A percentile compares a stretch with the other conserved stretches of the same genome.
phyloP scores from a whole-genome alignment of 805 yeast genomes.

The Yarrowia sp. region DNA sequence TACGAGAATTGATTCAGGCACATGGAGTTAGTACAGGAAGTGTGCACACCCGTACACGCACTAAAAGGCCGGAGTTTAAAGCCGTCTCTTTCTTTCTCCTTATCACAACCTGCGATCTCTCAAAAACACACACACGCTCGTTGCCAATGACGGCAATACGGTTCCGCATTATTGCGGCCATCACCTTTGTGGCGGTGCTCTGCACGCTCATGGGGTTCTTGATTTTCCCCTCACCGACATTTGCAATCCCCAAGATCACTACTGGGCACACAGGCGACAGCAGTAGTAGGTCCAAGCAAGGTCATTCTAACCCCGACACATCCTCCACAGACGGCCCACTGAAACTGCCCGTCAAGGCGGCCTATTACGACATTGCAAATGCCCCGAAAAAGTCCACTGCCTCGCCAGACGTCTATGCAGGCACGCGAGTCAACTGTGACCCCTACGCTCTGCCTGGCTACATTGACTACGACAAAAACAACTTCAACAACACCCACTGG shows the following conservation, averaged over 20 bases:
- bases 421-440: constrained; percentile 22
- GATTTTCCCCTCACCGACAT: neutral
- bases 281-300: neutral
- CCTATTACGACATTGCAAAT: neutral
- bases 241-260: neutral
- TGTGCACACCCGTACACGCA: neutral
- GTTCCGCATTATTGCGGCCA: constrained; percentile 9
- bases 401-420: constrained; percentile 2
- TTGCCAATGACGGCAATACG: neutral
- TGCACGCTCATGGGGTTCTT: neutral
- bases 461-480: constrained; percentile 12
- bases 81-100: neutral
- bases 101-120: neutral
- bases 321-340: neutral
- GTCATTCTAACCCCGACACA: neutral
- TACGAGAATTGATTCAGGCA: neutral
- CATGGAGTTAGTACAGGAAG: neutral
- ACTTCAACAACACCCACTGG: constrained; percentile 20
- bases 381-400: neutral
- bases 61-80: neutral
- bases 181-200: neutral
- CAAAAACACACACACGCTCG: neutral
- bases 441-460: constrained; percentile 24
- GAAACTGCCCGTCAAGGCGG: neutral
- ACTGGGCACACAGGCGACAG: neutral